Conservation (phyloP, 495 filamentous ascomycete species). For the Neurospora sp. region DNA sequence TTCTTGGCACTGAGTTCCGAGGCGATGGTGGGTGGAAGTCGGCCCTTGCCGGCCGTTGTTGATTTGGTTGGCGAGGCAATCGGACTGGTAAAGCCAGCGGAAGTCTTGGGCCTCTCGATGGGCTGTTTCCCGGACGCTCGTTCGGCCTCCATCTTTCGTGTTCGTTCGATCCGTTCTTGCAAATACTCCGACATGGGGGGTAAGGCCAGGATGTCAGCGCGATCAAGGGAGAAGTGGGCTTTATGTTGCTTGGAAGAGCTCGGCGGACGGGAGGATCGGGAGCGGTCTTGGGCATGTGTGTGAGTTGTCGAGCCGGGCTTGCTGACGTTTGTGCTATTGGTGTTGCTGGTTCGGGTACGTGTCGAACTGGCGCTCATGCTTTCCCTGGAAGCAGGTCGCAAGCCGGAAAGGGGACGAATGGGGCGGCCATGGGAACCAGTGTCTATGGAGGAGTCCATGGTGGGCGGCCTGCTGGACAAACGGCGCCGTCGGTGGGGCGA, state of each 20-base stretch:
- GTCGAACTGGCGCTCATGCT: conserved; percentile 26
- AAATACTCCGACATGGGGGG: conserved; percentile 33
- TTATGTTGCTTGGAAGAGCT: conserved; percentile 12
- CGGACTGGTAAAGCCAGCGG: conserved; percentile 7
- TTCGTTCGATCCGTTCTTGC: conserved; percentile 40
- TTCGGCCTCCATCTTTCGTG: conserved; percentile 38
- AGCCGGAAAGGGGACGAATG: conserved; percentile 19
- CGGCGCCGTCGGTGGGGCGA: conserved; percentile 6
- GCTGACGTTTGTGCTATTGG: conserved; percentile 12
- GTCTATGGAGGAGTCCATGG: conserved; percentile 15
- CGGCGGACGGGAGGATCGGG: conserved; percentile 7
- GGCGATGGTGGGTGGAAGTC: conserved; percentile 21
- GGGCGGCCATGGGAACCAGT: conserved; percentile 11
- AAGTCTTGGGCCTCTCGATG: not conserved
- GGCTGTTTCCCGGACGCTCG: conserved; percentile 14
- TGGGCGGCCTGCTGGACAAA: conserved; percentile 8
- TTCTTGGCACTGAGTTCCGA: conserved; percentile 17
- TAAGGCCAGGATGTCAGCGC: conserved; percentile 17
- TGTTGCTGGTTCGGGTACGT: conserved; percentile 30
- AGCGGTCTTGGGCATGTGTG: conserved; percentile 14
- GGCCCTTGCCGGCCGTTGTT: conserved; percentile 11
- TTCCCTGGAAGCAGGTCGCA: conserved; percentile 30
- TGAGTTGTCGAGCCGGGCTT: conserved; percentile 12
- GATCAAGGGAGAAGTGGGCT: conserved; percentile 22
- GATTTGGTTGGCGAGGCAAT: not conserved